Evolutionary conservation across 495 filamentous ascomycete species (phyloP).

Genomic region (Penicillium lividum): DNA sequence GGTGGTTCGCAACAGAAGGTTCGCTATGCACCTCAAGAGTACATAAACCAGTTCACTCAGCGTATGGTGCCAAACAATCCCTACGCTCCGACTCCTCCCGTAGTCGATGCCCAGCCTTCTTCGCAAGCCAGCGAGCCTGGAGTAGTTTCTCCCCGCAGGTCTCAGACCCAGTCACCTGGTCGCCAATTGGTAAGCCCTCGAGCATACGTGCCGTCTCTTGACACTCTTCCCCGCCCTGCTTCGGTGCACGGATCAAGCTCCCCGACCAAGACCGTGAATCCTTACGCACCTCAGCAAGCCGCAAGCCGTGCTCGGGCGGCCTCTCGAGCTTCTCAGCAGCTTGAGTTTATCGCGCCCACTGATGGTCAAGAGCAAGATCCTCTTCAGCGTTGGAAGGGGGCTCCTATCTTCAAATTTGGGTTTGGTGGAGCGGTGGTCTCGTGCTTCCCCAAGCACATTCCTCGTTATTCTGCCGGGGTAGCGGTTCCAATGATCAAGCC

Average conservation of each 20-base stretch:
- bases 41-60: slow-evolving; percentile 56
- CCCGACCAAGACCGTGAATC: slow-evolving; percentile 41
- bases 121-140: slow-evolving; percentile 27
- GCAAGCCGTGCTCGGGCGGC: slow-evolving; percentile 30
- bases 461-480: slow-evolving; percentile 76
- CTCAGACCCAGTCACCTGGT: slow-evolving; percentile 85
- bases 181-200: slow-evolving; percentile 52
- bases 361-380: slow-evolving; percentile 81
- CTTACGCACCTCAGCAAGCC: slow-evolving; percentile 39
- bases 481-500: slow-evolving; percentile 75
- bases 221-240: slow-evolving; percentile 66
- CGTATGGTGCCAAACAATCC: slow-evolving; percentile 48
- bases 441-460: slow-evolving; percentile 85
- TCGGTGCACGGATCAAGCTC: slow-evolving; percentile 62
- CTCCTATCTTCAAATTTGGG: slow-evolving; percentile 83
- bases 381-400: slow-evolving; percentile 85
- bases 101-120: slow-evolving; percentile 35
- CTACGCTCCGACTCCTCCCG: slow-evolving; percentile 32
- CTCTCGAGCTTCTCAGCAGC: slow-evolving; percentile 39
- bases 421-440: slow-evolving; percentile 81
- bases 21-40: slow-evolving; percentile 45
- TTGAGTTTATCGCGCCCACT: slow-evolving; percentile 62
- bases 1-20: slow-evolving; percentile 26
- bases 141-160: slow-evolving; percentile 63
- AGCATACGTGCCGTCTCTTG: slow-evolving; percentile 45